Evolutionary conservation across 352 stramenopile species (phyloP).

Genomic region (Globisporangium viniferum): DNA sequence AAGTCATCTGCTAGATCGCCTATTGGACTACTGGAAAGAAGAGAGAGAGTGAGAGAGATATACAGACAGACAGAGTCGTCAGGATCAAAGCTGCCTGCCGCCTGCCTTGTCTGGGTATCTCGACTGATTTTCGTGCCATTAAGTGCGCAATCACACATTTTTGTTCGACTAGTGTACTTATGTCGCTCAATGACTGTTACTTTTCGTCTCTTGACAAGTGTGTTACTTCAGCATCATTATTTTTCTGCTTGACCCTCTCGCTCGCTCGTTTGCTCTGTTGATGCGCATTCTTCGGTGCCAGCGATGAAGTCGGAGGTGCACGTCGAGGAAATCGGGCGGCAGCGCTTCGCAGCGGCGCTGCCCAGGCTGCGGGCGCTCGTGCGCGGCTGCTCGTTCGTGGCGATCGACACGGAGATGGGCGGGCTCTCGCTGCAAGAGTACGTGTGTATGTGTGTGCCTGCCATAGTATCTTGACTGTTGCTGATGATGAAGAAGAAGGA

Average conservation of each 20-base stretch:
- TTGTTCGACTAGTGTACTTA: too few relatives aligned
- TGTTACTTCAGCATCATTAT: background rate
- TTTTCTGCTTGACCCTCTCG: background rate
- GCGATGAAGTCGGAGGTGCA: slow-evolving; percentile 19
- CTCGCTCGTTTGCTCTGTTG: slow-evolving; percentile 25
- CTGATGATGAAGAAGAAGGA: background rate
- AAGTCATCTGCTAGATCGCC: too few relatives aligned
- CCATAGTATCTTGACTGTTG: background rate
- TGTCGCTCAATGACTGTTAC: too few relatives aligned
- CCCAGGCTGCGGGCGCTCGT: slow-evolving; percentile 29
- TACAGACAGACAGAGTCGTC: too few relatives aligned
- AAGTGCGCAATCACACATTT: too few relatives aligned
- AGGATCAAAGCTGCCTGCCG: too few relatives aligned
- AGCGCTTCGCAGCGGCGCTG: slow-evolving; percentile 22
- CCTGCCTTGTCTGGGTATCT: too few relatives aligned
- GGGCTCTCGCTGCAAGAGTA: slow-evolving; percentile 67
- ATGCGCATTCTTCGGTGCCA: slow-evolving; percentile 35
- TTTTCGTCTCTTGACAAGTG: too few relatives aligned
- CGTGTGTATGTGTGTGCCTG: slow-evolving; percentile 17
- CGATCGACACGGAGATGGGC: slow-evolving; percentile 77
- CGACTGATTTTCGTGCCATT: too few relatives aligned
- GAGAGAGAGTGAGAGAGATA: too few relatives aligned
- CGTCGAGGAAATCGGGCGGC: slow-evolving; percentile 20
- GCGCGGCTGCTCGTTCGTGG: slow-evolving; percentile 53
- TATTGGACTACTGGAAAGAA: too few relatives aligned